A percentile compares a stretch with the other conserved stretches of the same genome.
Evolutionary conservation across 2,329 filamentous ascomycete genomes (phyloP).

Genomic region (Phoma sp.): DNA sequence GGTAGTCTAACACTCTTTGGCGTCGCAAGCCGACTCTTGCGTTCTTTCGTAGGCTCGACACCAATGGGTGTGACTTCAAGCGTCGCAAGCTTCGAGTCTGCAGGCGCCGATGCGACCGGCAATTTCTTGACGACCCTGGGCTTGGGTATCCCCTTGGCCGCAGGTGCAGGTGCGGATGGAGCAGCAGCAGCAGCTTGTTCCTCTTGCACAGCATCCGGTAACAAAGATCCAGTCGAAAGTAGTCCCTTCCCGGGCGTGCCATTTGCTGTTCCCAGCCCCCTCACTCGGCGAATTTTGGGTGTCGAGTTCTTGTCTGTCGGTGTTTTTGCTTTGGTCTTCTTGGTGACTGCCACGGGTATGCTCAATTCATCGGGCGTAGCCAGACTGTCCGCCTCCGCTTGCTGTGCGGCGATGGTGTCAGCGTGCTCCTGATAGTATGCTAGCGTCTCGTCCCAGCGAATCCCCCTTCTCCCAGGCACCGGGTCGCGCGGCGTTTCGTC

Average conservation of each 20-base stretch:
- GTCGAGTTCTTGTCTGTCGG: slow-evolving; percentile 38
- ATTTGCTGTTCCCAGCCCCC: slow-evolving; percentile 44
- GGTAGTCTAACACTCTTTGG: slow-evolving; percentile 45
- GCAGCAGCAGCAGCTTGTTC: slow-evolving; percentile 21
- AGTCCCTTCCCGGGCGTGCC: slow-evolving; percentile 49
- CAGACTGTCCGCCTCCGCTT: slow-evolving; percentile 40
- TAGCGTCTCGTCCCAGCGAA: slow-evolving; percentile 57
- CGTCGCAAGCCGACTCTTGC: slow-evolving; percentile 43
- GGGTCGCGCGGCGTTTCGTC: slow-evolving; percentile 21
- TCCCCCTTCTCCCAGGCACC: slow-evolving; percentile 40
- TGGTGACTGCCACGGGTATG: slow-evolving; percentile 25
- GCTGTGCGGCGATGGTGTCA: slow-evolving; percentile 32
- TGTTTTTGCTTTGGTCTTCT: slow-evolving; percentile 31
- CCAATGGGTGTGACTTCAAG: slow-evolving; percentile 34
- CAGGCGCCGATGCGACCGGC: slow-evolving; percentile 29
- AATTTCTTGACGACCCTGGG: slow-evolving; percentile 25
- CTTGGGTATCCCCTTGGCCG: slow-evolving; percentile 24
- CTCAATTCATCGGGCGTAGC: slow-evolving; percentile 44
- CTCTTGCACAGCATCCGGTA: slow-evolving; percentile 37
- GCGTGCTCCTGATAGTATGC: slow-evolving; percentile 53
- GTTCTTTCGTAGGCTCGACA: slow-evolving; percentile 28
- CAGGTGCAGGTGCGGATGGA: neutral
- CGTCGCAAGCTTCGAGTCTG: slow-evolving; percentile 25
- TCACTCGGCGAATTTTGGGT: slow-evolving; percentile 40
- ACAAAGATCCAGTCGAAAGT: slow-evolving; percentile 35